Base-by-base conservation (phyloP, 352 stramenopile genomes). In the Phytophthora litchii region DNA sequence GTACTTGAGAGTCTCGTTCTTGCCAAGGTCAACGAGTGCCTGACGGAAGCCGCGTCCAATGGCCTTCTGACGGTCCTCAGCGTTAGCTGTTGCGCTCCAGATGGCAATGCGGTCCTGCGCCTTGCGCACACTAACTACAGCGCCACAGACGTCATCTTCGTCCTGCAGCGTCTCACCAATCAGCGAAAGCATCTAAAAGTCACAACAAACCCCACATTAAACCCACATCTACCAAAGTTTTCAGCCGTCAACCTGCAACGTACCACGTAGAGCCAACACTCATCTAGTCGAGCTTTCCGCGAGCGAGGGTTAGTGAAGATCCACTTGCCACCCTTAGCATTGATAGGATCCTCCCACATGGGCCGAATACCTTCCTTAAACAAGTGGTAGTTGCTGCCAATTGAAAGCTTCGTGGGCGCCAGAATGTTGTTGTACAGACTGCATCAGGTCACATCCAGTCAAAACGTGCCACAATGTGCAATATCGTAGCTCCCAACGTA, bases 311-410 rank as follows among this genome's bases (percentile, higher is more conserved):
- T 97, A 13, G 95, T 98, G 35, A 99, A 90, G 55, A 99, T 96
- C 82, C 96, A 99, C 77, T 99, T 99, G 60, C 97, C 97, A 29
- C 97, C 97, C 71, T 87, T 98, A 58, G 74, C 84, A 73, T 98
- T 99, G 35, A 88, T 79, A 19, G 88, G 83, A 71, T 99, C 96
- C 78, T 99, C 97, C 97, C 97, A 99, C 90, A 98, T 98, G 19
- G 97, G 97, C 49, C 95, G 84, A 38, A 98, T 92, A 42, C 96
- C 95, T 41, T 98, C 82, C 72, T 98, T 97, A 72, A 99, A 99
- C 60, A 99, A 80, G 70, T 98, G 95, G 76, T 99, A 99, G 85
- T 99, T 98, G 67, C 89, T 98, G 66, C 91, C 88, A 12, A 94
- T 76, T 41, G 86, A 76, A 31, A 98, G 80, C 66, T 96, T 87